These are phyloP conservation scores for Psilocybe cubensis DNA, from an alignment of 768 basidiomycete genomes.

Conservation along the genomic window DNA sequence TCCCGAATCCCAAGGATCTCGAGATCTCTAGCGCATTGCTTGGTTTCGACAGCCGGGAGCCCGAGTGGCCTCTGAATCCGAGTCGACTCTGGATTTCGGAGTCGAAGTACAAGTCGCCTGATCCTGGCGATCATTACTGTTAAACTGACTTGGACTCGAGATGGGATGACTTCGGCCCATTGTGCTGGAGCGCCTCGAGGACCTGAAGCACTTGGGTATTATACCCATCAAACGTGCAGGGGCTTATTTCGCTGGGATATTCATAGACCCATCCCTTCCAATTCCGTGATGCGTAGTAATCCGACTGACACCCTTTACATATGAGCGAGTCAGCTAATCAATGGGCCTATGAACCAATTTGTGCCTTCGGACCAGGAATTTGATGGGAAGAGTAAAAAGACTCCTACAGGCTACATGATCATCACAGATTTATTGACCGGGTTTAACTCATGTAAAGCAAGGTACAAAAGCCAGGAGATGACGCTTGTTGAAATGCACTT, in stretches of 20 bases:
- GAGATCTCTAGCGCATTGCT: neutral
- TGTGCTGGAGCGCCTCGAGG: constrained; percentile 9
- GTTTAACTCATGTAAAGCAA: constrained; percentile 20
- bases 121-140: constrained; percentile 6
- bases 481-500: constrained; percentile 13
- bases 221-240: constrained; percentile 21
- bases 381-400: constrained; percentile 27
- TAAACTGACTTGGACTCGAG: neutral
- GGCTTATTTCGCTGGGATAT: constrained; percentile 22
- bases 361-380: constrained; percentile 23
- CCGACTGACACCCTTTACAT: constrained; percentile 16
- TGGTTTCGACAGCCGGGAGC: neutral
- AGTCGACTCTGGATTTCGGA: neutral
- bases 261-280: constrained; percentile 21
- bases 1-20: constrained; percentile 8
- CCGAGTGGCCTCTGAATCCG: neutral
- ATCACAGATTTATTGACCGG: constrained; percentile 27
- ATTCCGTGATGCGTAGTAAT: constrained; percentile 22
- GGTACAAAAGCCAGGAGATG: constrained; percentile 26
- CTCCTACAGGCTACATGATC: constrained; percentile 19
- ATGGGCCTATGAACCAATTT: constrained; percentile 27
- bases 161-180: constrained; percentile 10
- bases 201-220: constrained; percentile 10
- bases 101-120: neutral
- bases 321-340: constrained; percentile 21